Evolutionary conservation across 768 basidiomycete genomes (phyloP).

Genomic region (Vararia minispora): DNA sequence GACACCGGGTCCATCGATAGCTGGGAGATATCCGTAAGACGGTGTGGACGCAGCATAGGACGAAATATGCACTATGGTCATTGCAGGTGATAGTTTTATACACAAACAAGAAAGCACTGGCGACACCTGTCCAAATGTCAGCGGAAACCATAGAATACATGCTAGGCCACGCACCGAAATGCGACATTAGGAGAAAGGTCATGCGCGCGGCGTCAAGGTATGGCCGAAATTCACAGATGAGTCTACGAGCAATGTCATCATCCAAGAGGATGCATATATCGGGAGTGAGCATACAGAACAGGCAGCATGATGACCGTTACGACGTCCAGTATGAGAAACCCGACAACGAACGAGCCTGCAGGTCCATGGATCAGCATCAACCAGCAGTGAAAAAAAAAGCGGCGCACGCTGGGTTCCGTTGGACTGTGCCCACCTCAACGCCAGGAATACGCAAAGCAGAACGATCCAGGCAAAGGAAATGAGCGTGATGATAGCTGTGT

Average conservation of each 20-base stretch:
- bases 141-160: neutral
- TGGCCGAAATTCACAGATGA: conserved; percentile 34
- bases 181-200: conserved; percentile 30
- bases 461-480: conserved; percentile 38
- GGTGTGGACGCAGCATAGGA: neutral
- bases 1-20: conserved; percentile 28
- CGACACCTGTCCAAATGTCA: conserved; percentile 24
- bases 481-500: conserved; percentile 30
- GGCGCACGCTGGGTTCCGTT: conserved; percentile 33
- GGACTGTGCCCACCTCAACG: conserved; percentile 35
- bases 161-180: conserved; percentile 29
- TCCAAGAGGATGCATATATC: conserved; percentile 8
- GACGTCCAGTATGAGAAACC: conserved; percentile 31
- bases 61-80: conserved; percentile 25
- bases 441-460: conserved; percentile 32
- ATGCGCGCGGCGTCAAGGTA: conserved; percentile 47
- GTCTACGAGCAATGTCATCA: conserved; percentile 20
- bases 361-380: neutral
- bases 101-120: conserved; percentile 32
- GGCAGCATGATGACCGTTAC: conserved; percentile 31
- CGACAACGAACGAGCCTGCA: conserved; percentile 32
- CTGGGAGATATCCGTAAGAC: conserved; percentile 16
- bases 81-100: conserved; percentile 33
- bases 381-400: neutral
- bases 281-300: conserved; percentile 26